Evolutionary conservation across 441 rosid species (phyloP), one percentile per base, ranked within the genome.

Genomic region (Syzygium malaccense): DNA sequence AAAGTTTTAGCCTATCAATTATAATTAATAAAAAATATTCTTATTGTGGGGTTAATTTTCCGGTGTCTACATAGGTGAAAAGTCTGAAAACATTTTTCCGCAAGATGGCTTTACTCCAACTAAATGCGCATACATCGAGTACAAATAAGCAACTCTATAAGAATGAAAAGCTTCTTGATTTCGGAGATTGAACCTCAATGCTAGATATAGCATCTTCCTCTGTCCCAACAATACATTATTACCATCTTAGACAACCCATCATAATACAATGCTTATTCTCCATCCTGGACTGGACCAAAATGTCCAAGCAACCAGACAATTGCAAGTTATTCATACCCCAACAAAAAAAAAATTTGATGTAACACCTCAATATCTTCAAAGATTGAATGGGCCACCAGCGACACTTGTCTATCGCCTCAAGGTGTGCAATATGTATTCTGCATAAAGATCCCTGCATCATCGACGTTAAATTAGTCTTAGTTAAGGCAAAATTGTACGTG

Each of bases 371-470:
- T 28, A 37, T 71, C 49, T 71, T 41, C 28, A 37, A 37, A 71
- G 49, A 71, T 71, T 23, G 83, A 71, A 71, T 71, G n/a, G 51
- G 28, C n/a, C 80, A 37, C 80, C 83, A 37, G 83, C 28, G 37
- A 20, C 58, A 15, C n/a, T 9, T 54, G 19, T 66, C 55, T 68
- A 88, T 78, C 88, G 33, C 78, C 90, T 86, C 88, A 88, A 54
- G 45, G 88, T 86, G 64, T 88, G 88, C 62, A 88, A 53, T 85
- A 88, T 88, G 88, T 88, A 88, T 23, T 86, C 87, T 28, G 90
- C 88, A 45, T 88, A 88, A 37, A 88, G 90, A 85, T 88, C 88
- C 90, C 90, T 88, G 90, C 90, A 54, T 28, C 85, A 86, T 45
- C 28, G 45, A 19, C 12, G 11, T 75, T 79, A 78, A 80, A 54